Evolutionary conservation across 2,329 filamentous ascomycete genomes (phyloP), one percentile per base, ranked within the genome.

Genomic region (Penicillium griseofulvum): DNA sequence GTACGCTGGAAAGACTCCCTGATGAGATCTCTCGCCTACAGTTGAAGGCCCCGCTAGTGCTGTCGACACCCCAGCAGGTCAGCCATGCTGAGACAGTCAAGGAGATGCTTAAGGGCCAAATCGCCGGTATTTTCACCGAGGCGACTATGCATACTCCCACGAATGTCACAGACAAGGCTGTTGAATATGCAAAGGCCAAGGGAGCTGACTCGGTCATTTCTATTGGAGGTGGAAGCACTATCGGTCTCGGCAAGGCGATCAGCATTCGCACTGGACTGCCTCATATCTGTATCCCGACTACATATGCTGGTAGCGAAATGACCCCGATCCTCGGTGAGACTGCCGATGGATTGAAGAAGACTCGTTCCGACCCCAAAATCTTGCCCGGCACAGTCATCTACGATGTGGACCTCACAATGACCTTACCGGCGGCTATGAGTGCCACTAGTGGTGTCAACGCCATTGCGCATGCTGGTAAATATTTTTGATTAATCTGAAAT

Each of bases 241-340:
- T 83, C 49, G 84, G 85, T 0, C 71, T 87, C n/a, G 82, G 83
- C 5, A 85, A 85, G 62, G 82, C 82, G 1, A 78, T 85, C 56
- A 78, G 77, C 44, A 71, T 80, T 45, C 76, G 80, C 39, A 83
- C 81, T 33, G 76, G 76, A 0, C 72, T 85, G 33, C 81, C 80
- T 19, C 82, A 85, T 63, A 78, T 85, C 41, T 84, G 81, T 62
- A 80, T 86, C 46, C 82, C 83, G n/a, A 85, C 83, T 2, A 84
- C 83, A 0, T 86, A 85, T 64, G 80, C 83, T 5, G 82, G 82
- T 4, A 83, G 80, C 57, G 85, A 87, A 65, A 84, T 87, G 78
- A 87, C 85, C 3, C 82, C 84, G 0, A 85, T 87, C 44, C 71
- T 87, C 12, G 85, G 85, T 2, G 83, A 87, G 71, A 87, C 83